Evolutionary conservation across 129 eudicot species (phyloP).

Genomic region (Arctium minus): DNA sequence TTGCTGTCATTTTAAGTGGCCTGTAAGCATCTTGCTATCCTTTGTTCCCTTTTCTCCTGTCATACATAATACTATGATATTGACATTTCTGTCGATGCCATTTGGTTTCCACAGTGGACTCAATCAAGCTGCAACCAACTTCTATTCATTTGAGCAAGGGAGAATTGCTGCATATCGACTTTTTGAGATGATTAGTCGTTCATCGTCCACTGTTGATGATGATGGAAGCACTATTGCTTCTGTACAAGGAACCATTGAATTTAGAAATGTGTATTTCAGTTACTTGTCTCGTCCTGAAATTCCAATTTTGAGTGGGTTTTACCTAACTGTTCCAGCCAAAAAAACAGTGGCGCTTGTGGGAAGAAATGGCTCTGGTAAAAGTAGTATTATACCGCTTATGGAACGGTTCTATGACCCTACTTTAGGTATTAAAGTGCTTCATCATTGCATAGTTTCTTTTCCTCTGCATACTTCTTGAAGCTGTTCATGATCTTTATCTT

Average conservation of each 20-base stretch:
- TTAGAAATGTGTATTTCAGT: conserved; percentile 91
- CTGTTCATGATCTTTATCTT: conserved; percentile 3
- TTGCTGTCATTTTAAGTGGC: conserved; percentile 91
- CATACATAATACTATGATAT: background rate
- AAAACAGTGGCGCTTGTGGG: conserved; percentile 97
- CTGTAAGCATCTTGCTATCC: conserved; percentile 57
- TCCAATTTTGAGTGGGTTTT: conserved; percentile 92
- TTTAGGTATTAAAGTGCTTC: conserved; percentile 53
- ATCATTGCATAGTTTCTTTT: background rate
- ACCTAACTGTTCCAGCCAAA: conserved; percentile 91
- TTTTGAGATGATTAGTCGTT: conserved; percentile 95
- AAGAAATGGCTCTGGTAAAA: conserved; percentile 97
- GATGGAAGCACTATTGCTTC: conserved; percentile 70
- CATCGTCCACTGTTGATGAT: conserved; percentile 70
- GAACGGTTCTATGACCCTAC: conserved; percentile 98
- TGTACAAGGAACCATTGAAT: conserved; percentile 91
- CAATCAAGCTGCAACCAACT: conserved; percentile 96
- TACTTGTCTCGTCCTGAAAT: conserved; percentile 95
- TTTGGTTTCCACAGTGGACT: conserved; percentile 58
- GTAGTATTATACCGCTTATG: conserved; percentile 95
- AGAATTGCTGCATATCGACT: conserved; percentile 95
- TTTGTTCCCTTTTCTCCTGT: background rate
- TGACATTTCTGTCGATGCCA: conserved; percentile 7
- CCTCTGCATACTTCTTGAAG: background rate
- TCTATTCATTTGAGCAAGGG: conserved; percentile 98